Conservation (phyloP, 257 asterid genomes). For the Solanum etuberosum region DNA sequence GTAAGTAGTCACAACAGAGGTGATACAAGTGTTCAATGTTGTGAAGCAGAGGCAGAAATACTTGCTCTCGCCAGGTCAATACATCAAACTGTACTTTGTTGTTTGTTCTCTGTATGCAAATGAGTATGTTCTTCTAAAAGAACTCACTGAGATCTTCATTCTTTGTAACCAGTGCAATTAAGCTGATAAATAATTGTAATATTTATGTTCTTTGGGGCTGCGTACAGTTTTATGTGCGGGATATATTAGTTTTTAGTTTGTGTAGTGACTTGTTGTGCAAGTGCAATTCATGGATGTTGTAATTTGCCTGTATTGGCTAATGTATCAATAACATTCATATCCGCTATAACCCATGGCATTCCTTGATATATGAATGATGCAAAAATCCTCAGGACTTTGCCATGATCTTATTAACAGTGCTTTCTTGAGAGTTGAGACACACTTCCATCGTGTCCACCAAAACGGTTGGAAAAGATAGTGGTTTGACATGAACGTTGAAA, state of each 20-base stretch:
- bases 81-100: background rate
- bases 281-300: background rate
- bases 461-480: background rate
- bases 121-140: background rate
- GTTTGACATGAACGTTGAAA: background rate
- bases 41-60: background rate
- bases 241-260: background rate
- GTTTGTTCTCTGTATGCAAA: background rate
- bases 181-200: background rate
- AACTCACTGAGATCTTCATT: background rate
- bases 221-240: background rate
- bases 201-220: background rate
- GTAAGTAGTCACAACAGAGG: background rate
- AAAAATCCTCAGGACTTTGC: background rate
- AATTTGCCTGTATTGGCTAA: background rate
- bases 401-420: background rate
- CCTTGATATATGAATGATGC: background rate
- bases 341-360: background rate
- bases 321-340: background rate
- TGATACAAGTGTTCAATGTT: background rate
- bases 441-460: background rate
- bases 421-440: background rate
- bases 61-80: background rate
- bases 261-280: background rate
- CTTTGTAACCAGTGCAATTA: background rate